A percentile compares a stretch with the other conserved stretches of the same genome.
These are phyloP conservation scores for Termitomyces sp. DNA, from an alignment of 768 basidiomycete genomes.

Conservation along the genomic window DNA sequence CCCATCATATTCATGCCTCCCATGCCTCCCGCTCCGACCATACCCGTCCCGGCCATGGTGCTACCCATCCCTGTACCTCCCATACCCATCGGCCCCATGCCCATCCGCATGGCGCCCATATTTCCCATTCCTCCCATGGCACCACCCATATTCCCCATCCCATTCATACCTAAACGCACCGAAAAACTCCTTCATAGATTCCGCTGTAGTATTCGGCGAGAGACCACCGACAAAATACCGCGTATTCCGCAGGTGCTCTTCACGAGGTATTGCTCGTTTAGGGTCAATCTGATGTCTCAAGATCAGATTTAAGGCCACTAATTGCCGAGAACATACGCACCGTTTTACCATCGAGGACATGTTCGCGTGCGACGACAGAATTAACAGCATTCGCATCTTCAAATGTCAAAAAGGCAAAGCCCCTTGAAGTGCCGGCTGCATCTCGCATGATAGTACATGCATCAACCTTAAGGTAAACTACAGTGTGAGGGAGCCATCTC, in stretches of 20 bases:
- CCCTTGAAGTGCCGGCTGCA: constrained; percentile 65
- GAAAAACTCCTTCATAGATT: constrained; percentile 69
- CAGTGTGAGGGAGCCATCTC: constrained; percentile 11
- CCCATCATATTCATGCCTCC: constrained; percentile 17
- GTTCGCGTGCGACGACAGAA: constrained; percentile 60
- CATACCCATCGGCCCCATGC: constrained; percentile 18
- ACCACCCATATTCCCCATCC: constrained; percentile 20
- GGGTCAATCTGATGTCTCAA: constrained; percentile 64
- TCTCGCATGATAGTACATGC: constrained; percentile 87
- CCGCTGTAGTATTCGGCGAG: constrained; percentile 60
- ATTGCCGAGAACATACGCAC: constrained; percentile 29
- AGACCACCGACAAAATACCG: constrained; percentile 83
- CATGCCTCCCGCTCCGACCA: constrained; percentile 14
- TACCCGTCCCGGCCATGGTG: constrained; percentile 11
- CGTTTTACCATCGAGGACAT: constrained; percentile 74
- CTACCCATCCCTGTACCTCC: constrained; percentile 16
- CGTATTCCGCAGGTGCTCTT: constrained; percentile 70
- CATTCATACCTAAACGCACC: constrained; percentile 45
- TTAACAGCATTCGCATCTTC: constrained; percentile 60
- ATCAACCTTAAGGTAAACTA: constrained; percentile 47
- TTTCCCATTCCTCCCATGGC: constrained; percentile 19
- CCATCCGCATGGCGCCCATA: constrained; percentile 7
- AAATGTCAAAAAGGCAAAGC: constrained; percentile 85
- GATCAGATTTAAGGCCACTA: neutral
- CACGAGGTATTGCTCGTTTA: constrained; percentile 80